Evolutionary conservation across 2,329 filamentous ascomycete genomes (phyloP), one percentile per base, ranked within the genome.

Genomic region (Calonectria leucothoes): DNA sequence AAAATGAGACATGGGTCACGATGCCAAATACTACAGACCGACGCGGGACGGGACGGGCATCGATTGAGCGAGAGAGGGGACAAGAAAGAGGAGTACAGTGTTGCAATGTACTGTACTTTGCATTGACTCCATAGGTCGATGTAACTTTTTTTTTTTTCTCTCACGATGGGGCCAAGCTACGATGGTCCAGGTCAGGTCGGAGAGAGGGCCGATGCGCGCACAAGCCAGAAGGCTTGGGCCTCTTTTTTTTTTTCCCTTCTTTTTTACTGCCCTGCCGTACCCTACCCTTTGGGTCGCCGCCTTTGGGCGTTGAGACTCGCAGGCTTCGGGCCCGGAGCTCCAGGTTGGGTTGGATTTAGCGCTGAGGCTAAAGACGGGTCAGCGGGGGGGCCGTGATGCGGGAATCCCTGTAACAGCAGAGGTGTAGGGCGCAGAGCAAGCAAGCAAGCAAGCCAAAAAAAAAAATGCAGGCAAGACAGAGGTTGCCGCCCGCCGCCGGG

Each of bases 321-420:
- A 39, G 23, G 23, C 51, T 63, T 42, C 52, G 69, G 63, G 66
- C 71, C 70, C 64, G 57, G 66, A 70, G 74, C 61, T 64, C 55
- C 67, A 69, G 33, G 55, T 73, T 73, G 75, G 73, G 75, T 75
- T 77, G 70, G 64, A 72, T 63, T 66, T 77, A 74, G 78, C 77
- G 78, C 78, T 73, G 78, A 78, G 70, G 76, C 78, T 80, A 79
- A 77, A 78, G 70, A 70, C 76, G 76, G 75, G 78, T 69, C 70
- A 72, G 72, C 61, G 69, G 73, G 76, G 76, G 73, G 61, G 67
- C 67, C 49, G 59, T 69, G 67, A 59, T 52, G 37, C 51, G 66
- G 55, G 67, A 51, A 69, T 69, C 67, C 67, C 67, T 69, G 67
- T 31, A 52, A n/a, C n/a, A n/a, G n/a, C 15, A 48, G 25, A 37